A percentile compares a stretch with the other conserved stretches of the same genome.
Conservation (phyloP, 2,329 filamentous ascomycete genomes). For the Botrytis cinerea region DNA sequence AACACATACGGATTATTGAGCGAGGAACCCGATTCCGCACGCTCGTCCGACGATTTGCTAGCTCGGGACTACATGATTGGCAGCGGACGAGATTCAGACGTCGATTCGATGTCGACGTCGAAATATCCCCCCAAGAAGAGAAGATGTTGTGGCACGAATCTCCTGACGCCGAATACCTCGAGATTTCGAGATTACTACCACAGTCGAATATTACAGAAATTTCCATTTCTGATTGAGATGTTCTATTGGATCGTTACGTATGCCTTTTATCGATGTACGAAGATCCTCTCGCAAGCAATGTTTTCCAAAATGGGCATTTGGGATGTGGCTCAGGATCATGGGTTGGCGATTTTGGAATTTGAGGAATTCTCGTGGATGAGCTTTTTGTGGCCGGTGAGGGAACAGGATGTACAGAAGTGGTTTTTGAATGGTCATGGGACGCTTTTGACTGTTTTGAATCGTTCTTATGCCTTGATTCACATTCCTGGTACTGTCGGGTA, state of each 20-base stretch:
- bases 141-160: conserved; percentile 50
- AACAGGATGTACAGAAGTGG: conserved; percentile 56
- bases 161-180: conserved; percentile 59
- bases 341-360: conserved; percentile 55
- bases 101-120: conserved; percentile 35
- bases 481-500: conserved; percentile 62
- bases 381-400: conserved; percentile 55
- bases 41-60: conserved; percentile 40
- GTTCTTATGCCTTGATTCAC: conserved; percentile 60
- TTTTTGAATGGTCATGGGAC: conserved; percentile 56
- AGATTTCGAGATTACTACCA: conserved; percentile 62
- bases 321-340: conserved; percentile 57
- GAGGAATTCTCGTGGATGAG: conserved; percentile 53
- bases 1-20: conserved; percentile 32
- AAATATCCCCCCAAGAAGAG: conserved; percentile 51
- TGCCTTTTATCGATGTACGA: conserved; percentile 39
- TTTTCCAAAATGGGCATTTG: conserved; percentile 50
- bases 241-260: conserved; percentile 64
- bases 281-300: conserved; percentile 37
- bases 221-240: conserved; percentile 66
- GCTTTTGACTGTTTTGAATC: conserved; percentile 57
- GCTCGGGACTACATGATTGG: conserved; percentile 36
- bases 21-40: conserved; percentile 36
- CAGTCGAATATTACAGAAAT: conserved; percentile 64
- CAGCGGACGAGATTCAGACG: conserved; percentile 29